Base-by-base conservation (phyloP, 805 yeast genomes). In the Diddensiella caesifluorescens region DNA sequence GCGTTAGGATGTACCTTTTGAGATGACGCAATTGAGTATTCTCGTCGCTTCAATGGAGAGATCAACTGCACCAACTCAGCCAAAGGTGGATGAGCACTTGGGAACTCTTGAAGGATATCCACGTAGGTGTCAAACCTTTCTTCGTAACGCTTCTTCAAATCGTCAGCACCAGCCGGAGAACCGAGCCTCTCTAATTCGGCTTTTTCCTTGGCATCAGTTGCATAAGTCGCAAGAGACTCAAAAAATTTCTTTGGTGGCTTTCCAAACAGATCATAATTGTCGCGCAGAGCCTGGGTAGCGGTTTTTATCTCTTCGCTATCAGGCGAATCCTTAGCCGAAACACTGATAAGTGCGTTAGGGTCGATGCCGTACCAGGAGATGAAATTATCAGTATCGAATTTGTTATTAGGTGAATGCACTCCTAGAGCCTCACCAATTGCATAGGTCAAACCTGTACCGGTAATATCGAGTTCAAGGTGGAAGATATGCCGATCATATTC, bases 401-500 rank as follows among this genome's bases (percentile, higher is more conserved):
- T 61, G 53, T 78, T 74, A 68, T 90, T 90, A 59, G 90, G 80
- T 37, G 95, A 96, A 57, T 90, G 97, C 46, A 90, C 77, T 57
- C 97, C 97, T 47, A 90, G 75, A 16, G 97, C 96, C 71, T 90
- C 97, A 61, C 97, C 97, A 59, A 90, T 87, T 50, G 81, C 92
- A 61, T 90, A 90, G 38, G 78, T 85, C 59, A 90, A 71, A 20
- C 95, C 96, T 27, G 97, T 88, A 40, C 94, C 95, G 35, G 88
- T 65, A 59, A 81, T 76, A 61, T 90, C 97, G 53, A 90, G 87
- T 67, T 90, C 97, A 53, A 90, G 83, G 60, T 90, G 95, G 86
- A 90, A 90, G 55, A 90, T 89, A 66, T 90, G 84, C 69, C 97
- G 85, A 48, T 85, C 86, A 65, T 90, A 90, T 55, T 85, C 89